These are phyloP conservation scores for Corymbia citriodora DNA, from an alignment of 441 rosid species.

Conservation along the genomic window DNA sequence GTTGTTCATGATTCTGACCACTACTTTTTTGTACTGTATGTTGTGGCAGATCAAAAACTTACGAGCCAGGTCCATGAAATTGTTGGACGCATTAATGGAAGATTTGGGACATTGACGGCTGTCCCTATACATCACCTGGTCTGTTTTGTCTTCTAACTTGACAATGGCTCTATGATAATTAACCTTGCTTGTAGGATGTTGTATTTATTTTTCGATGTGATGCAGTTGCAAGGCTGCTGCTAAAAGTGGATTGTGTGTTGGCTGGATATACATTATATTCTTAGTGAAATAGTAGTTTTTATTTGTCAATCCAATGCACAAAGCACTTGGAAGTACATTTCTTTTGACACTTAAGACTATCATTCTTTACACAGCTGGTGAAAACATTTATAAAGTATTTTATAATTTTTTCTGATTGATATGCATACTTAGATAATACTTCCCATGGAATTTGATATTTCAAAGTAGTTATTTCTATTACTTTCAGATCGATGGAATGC, in stretches of 20 bases:
- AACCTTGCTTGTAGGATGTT: neutral
- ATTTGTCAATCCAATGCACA: neutral
- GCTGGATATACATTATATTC: neutral
- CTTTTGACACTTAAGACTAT: neutral
- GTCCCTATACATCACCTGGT: conserved; percentile 99
- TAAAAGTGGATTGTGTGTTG: neutral
- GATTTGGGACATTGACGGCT: conserved; percentile 93
- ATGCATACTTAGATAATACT: neutral
- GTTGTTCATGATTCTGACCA: neutral
- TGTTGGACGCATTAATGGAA: conserved; percentile 98
- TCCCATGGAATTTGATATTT: neutral
- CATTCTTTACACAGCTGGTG: neutral
- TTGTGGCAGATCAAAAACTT: conserved; percentile 86
- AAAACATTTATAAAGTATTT: neutral
- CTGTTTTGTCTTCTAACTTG: conserved; percentile 15
- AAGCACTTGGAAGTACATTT: neutral
- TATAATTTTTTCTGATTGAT: neutral
- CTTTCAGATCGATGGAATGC: neutral
- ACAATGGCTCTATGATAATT: neutral
- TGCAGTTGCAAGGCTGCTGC: neutral
- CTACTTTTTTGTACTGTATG: neutral
- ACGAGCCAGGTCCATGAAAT: conserved; percentile 99
- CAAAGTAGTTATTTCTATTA: neutral
- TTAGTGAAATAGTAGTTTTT: neutral
- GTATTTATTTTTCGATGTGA: neutral